Evolutionary conservation across 2,329 filamentous ascomycete genomes (phyloP), one percentile per base, ranked within the genome.

Genomic region (Tolypocladium cylindrosporum): DNA sequence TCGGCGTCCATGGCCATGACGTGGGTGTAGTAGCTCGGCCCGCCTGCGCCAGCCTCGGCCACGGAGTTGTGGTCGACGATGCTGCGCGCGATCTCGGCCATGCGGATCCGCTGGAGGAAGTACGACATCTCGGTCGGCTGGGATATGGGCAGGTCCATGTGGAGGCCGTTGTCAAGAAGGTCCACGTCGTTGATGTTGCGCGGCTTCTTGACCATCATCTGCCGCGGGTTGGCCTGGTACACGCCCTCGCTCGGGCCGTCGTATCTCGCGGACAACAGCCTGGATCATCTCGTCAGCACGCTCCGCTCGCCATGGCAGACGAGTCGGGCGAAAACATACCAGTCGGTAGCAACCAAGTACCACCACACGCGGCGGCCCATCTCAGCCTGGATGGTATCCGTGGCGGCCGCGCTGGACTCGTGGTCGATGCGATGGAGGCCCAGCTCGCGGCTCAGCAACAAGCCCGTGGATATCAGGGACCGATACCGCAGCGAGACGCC

Each of bases 141-240:
- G 9, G 40, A 54, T 24, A 40, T 42, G 34, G 36, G 36, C 9
- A 54, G 52, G n/a, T 42, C 52, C n/a, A 54, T 36, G n/a, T 21
- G 52, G 7, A 41, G 16, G 7, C 36, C 34, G 19, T 54, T 24
- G 3, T 54, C 52, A 27, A 54, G 14, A n/a, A 54, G n/a, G 52
- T 54, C 52, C 36, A 54, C 36, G 40, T 54, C 52, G 52, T 54
- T 41, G 34, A 54, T 54, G 52, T 54, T 54, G 36, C 52, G 36
- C 19, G 52, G 52, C 52, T 54, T 54, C 52, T 54, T 54, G 40
- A 54, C 52, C 36, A 41, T 40, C 52, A 54, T 54, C n/a, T 40
- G 52, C 13, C n/a, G 34, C 9, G 52, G 52, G 8, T 54, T 54
- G 36, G 16, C 34, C 13, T 54, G 52, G 52, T 54, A 54, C 36